Conservation (phyloP, 495 filamentous ascomycete genomes). For the Neurospora tetrasperma region DNA sequence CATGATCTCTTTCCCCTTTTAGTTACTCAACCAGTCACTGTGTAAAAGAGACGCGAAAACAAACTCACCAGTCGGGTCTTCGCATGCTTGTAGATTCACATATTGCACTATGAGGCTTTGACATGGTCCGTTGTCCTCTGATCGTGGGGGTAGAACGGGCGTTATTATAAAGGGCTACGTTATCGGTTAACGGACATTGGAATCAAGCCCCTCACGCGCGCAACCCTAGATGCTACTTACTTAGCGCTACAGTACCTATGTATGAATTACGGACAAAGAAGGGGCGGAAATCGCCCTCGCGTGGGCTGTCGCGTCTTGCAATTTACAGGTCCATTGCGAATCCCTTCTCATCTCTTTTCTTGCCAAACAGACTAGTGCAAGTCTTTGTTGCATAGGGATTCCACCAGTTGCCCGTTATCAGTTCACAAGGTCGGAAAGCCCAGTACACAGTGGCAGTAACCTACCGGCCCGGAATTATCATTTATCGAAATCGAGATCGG, state of each 20-base stretch:
- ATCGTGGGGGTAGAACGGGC: background rate
- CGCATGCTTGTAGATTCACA: background rate
- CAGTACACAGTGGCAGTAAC: background rate
- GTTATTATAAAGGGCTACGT: background rate
- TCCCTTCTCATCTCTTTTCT: background rate
- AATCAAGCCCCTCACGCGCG: background rate
- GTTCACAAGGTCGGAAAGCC: background rate
- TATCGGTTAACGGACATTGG: background rate
- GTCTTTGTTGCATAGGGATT: background rate
- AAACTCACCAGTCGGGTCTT: background rate
- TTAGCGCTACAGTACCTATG: background rate
- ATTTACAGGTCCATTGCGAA: background rate
- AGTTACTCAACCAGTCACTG: background rate
- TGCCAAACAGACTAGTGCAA: background rate
- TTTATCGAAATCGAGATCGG: background rate
- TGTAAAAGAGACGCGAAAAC: background rate
- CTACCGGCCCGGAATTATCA: background rate
- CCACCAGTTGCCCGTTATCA: background rate
- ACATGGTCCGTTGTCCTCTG: background rate
- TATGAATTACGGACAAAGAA: background rate
- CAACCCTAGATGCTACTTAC: background rate
- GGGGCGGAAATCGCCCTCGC: background rate
- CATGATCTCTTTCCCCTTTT: background rate
- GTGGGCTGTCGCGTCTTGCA: background rate
- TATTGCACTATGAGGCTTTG: background rate